phyloP scores from a whole-genome alignment of 805 yeast genomes.

The Lachancea lanzarotensis region DNA sequence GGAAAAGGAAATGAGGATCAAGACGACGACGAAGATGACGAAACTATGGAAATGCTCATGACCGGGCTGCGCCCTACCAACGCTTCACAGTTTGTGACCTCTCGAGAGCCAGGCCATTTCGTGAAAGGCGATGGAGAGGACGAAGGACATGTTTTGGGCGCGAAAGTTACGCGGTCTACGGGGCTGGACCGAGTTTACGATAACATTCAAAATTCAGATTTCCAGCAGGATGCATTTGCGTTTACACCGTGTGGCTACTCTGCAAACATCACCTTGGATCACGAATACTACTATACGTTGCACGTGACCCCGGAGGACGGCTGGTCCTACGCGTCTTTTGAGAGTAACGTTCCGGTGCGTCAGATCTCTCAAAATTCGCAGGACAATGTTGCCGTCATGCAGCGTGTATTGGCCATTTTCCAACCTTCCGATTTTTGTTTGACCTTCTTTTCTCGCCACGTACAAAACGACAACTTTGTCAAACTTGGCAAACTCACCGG shows the following conservation, averaged over 20 bases:
- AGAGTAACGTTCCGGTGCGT: slow-evolving; percentile 65
- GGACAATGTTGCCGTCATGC: slow-evolving; percentile 49
- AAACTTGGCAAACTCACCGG: slow-evolving; percentile 31
- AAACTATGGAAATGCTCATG: slow-evolving; percentile 87
- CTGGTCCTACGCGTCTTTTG: slow-evolving; percentile 95
- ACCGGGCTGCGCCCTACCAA: slow-evolving; percentile 60
- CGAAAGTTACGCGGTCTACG: slow-evolving; percentile 55
- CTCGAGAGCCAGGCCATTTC: slow-evolving; percentile 30
- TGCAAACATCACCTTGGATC: slow-evolving; percentile 68
- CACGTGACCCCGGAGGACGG: slow-evolving; percentile 93
- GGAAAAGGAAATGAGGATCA: slow-evolving; percentile 23
- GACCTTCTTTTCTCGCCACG: slow-evolving; percentile 39
- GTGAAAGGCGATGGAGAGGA: slow-evolving; percentile 19
- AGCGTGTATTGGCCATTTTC: slow-evolving; percentile 56
- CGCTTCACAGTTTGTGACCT: slow-evolving; percentile 54
- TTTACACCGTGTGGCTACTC: slow-evolving; percentile 95
- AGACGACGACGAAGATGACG: slow-evolving; percentile 38
- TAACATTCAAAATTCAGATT: slow-evolving; percentile 18
- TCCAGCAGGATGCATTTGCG: slow-evolving; percentile 64
- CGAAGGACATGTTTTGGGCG: slow-evolving; percentile 75
- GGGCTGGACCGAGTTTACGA: slow-evolving; percentile 57
- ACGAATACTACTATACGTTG: slow-evolving; percentile 66
- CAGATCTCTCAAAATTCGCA: slow-evolving; percentile 32
- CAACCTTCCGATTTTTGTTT: slow-evolving; percentile 70
- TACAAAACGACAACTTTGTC: slow-evolving; percentile 30